Base-by-base conservation (phyloP, 208 protist species). In the Leishmania amazonensis region DNA sequence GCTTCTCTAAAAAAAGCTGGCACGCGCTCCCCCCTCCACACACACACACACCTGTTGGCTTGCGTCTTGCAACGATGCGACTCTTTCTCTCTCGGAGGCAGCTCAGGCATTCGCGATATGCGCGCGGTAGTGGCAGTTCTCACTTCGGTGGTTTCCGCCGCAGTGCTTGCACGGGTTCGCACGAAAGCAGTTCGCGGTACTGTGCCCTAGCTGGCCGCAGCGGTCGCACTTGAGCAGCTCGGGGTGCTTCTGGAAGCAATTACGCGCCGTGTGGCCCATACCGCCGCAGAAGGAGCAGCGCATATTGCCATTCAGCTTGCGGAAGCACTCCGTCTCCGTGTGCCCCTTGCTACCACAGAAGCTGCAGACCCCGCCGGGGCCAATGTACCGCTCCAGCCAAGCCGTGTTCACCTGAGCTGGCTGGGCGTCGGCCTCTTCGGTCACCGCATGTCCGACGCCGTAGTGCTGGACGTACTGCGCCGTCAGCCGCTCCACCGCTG, bases 81-180 rank as follows among this genome's bases (percentile, higher is more conserved):
- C 17, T 4, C 19, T 72, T 19, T n/a, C 7, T n/a, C 19, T 54
- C 45, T 74, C 28, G 21, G 42, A 75, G 21, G 45, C 31, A 76
- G n/a, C 73, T 76, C 73, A 76, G 15, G 21, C 49, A 21, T 76
- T 57, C 73, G 6, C 73, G 1, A 28, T 54, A 42, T 31, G 51
- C 60, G 31, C 83, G 17, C 76, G 82, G 19, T 89, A 81, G 70
- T 94, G 93, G 79, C 95, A 98, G 81, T 96, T 96, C n/a, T 85
- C 92, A 76, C 90, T 97, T 65, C 80, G 89, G 78, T 98, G 96
- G 13, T 82, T 76, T 15, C 96, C 96, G n/a, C 96, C 96, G 78
- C 96, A 98, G 79, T 95, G 87, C 70, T 88, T 96, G 81, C 96
- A 98, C 45, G 96, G 96, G 81, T 97, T 96, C 45, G 85, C 88